Base-by-base conservation (phyloP, 2,329 filamentous ascomycete species). In the Dactylellina drechsleri region DNA sequence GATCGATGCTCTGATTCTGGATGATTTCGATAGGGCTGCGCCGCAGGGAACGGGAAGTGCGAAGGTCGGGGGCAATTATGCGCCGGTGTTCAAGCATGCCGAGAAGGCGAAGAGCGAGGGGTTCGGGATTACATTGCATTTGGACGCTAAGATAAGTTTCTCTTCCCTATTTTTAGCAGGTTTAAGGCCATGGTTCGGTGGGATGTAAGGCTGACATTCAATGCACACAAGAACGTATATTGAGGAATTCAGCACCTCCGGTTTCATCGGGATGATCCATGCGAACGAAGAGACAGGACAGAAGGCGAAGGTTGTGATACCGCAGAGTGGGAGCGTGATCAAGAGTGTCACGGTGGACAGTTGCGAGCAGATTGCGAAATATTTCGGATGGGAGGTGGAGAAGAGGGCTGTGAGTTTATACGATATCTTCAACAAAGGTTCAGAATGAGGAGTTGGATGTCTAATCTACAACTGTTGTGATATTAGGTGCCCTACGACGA, bases 41-140 rank as follows among this genome's bases (percentile, higher is more conserved):
- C 94, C 95, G 0, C 88, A 93, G 79, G 94, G 94, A 0, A 96
- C 92, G 0, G 94, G 94, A 0, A 90, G 88, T 76, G 94, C 92
- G n/a, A 98, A 98, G 84, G 87, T 98, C 2, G 94, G 95, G 26
- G 95, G 94, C 13, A 98, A 98, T 84, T 98, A 98, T 81, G 94
- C 93, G 8, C 94, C 94, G 1, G 94, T 98, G 4, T 83, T 98
- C 80, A 86, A 91, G 66, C 93, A 92, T 86, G 96, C 92, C 80
- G 93, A 96, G 79, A 90, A 87, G 80, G 94, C 95, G 0, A 85
- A 90, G 70, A 84, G 85, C 16, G 87, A 92, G 73, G 94, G 94
- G 36, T 98, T 87, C 80, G 93, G 92, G n/a, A 98, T 98, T 80
- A 98, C 94, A 1, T 85, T 98, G 80, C 94, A 98, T 82, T 84